Conservation (phyloP, 306 rosid genomes). For the Rosa multiflora region DNA sequence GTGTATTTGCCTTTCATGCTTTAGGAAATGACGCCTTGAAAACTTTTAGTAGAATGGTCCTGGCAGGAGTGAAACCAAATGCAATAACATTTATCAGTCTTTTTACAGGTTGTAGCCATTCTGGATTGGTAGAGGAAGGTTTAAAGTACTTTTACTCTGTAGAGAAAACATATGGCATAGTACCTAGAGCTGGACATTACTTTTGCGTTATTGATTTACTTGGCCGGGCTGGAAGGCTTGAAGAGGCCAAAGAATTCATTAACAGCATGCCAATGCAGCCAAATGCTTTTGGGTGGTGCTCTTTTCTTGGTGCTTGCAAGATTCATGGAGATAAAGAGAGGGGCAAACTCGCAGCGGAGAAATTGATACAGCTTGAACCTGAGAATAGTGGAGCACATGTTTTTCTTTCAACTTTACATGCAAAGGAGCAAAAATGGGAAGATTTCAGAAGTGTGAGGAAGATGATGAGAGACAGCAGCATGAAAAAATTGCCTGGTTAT, state of each 20-base stretch:
- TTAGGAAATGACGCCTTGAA: slow-evolving; percentile 40
- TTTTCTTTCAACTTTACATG: slow-evolving; percentile 52
- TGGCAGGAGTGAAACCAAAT: slow-evolving; percentile 40
- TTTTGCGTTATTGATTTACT: slow-evolving; percentile 52
- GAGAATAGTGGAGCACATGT: slow-evolving; percentile 50
- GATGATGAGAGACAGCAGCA: slow-evolving; percentile 39
- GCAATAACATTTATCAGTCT: slow-evolving; percentile 52
- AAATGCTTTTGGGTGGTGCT: slow-evolving; percentile 62
- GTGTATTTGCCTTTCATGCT: slow-evolving; percentile 53
- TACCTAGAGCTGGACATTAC: slow-evolving; percentile 52
- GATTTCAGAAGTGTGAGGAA: slow-evolving; percentile 49
- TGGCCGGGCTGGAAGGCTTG: slow-evolving; percentile 56
- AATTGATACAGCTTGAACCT: slow-evolving; percentile 55
- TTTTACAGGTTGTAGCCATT: slow-evolving; percentile 52
- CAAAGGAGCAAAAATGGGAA: slow-evolving; percentile 55
- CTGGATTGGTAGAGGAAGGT: slow-evolving; percentile 57
- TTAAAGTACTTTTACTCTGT: slow-evolving; percentile 43
- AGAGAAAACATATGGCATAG: slow-evolving; percentile 50
- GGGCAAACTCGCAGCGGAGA: slow-evolving; percentile 51
- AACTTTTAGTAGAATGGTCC: slow-evolving; percentile 41
- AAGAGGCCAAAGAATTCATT: slow-evolving; percentile 48
- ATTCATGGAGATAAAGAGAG: slow-evolving; percentile 48
- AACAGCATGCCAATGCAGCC: slow-evolving; percentile 55
- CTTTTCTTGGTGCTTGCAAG: slow-evolving; percentile 54
- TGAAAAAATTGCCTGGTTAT: slow-evolving; percentile 53